These are phyloP conservation scores for Cicer yamashitae DNA, from an alignment of 306 rosid species.

Conservation along the genomic window DNA sequence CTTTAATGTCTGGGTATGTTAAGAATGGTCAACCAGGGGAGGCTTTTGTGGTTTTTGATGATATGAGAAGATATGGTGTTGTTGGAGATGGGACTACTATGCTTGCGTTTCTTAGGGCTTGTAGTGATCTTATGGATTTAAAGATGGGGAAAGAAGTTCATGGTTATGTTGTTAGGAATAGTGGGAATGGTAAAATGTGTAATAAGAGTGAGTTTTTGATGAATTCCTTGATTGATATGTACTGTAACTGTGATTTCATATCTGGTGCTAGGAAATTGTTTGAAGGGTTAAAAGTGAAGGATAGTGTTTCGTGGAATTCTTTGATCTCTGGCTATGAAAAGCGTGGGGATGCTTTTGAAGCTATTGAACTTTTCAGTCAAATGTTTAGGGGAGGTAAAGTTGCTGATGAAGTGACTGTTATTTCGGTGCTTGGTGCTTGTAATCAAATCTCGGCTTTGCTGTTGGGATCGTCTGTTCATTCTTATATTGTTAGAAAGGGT, in stretches of 20 bases:
- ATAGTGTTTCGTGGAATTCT: slow-evolving; percentile 65
- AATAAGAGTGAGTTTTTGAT: slow-evolving; percentile 48
- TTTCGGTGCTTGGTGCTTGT: slow-evolving; percentile 59
- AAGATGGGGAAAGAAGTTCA: slow-evolving; percentile 59
- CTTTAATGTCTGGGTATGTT: slow-evolving; percentile 55
- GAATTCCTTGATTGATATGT: slow-evolving; percentile 65
- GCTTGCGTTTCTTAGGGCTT: slow-evolving; percentile 61
- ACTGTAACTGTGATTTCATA: slow-evolving; percentile 53
- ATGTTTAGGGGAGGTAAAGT: slow-evolving; percentile 53
- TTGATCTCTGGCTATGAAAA: slow-evolving; percentile 64
- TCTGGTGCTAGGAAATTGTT: slow-evolving; percentile 56
- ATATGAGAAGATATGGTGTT: slow-evolving; percentile 48
- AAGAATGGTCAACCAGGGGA: slow-evolving; percentile 50
- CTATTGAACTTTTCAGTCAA: slow-evolving; percentile 57
- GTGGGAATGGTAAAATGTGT: slow-evolving; percentile 22
- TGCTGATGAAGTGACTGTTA: slow-evolving; percentile 64
- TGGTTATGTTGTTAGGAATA: slow-evolving; percentile 52
- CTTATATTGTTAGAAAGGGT: slow-evolving; percentile 56
- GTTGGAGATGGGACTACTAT: slow-evolving; percentile 63
- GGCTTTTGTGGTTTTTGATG: slow-evolving; percentile 46
- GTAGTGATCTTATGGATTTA: slow-evolving; percentile 55
- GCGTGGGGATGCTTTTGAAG: slow-evolving; percentile 58
- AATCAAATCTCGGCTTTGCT: slow-evolving; percentile 58
- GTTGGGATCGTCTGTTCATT: slow-evolving; percentile 59
- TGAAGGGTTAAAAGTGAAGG: slow-evolving; percentile 51